Base-by-base conservation (phyloP, 495 filamentous ascomycete genomes). In the Podospora comata region DNA sequence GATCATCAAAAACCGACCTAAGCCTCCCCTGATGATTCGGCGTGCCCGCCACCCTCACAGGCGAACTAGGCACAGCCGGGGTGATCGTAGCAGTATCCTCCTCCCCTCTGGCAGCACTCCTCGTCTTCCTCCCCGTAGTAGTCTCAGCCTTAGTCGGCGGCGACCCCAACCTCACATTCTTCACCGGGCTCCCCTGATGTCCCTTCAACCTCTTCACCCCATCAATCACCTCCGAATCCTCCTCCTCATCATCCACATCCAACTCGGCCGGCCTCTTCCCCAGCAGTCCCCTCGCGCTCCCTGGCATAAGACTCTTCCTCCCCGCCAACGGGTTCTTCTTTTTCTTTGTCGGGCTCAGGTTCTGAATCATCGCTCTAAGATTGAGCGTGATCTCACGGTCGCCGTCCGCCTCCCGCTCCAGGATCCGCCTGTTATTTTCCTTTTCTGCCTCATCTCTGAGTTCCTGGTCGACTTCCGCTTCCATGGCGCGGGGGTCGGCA, bases 221-320 rank as follows among this genome's bases (percentile, higher is more conserved):
- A 67, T 83, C 86, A 59, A 82, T 83, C 32, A 82, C 79, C 68
- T 87, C 86, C n/a, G 82, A 80, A 18, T 92, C 90, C 4, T 92
- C 90, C 16, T 88, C 86, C 19, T 85, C 81, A 70, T 92, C 91
- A 59, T 92, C 83, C 39, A 48, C 39, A 48, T 48, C 39, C 7
- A 48, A 16, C 73, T 94, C 91, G 6, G 79, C 79, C 5, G 91
- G 91, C 23, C 91, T 83, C 72, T 93, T 94, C 7, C 91, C 91
- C 6, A 94, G 81, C 44, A 94, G 76, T 3, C 91, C 91, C 59
- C 83, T 88, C 13, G 90, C 91, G 71, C 90, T 90, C 55, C 91
- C 91, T 19, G 91, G 87, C 72, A 89, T 87, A 30, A 94, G 79
- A 73, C 91, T 94, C 77, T 94, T 94, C 23, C 91, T 88, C 23